Conservation (phyloP, 139 green algal genomes). For the Chlamydomonas sp. region DNA sequence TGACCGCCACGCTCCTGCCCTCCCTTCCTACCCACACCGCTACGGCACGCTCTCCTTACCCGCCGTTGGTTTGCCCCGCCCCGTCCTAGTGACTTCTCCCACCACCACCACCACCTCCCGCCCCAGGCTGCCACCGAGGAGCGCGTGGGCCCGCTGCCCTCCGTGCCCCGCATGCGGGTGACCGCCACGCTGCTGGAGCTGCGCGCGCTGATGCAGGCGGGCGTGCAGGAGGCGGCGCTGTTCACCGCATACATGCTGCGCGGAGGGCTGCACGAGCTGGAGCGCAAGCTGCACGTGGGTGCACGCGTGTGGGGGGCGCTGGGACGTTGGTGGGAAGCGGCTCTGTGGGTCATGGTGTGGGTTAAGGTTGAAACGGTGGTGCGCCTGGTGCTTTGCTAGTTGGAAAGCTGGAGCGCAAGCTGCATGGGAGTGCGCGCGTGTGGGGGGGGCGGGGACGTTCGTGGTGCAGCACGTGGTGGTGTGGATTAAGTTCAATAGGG, state of each 20-base stretch:
- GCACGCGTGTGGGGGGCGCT: background rate
- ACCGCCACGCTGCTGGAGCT: background rate
- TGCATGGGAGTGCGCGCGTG: no score
- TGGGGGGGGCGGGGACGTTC: no score
- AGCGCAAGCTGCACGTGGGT: constrained; percentile 22
- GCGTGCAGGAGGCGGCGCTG: constrained; percentile 38
- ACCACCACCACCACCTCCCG: background rate
- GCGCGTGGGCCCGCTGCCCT: background rate
- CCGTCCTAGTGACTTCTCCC: background rate
- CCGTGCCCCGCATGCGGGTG: background rate
- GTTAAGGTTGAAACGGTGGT: no score
- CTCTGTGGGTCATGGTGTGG: no score
- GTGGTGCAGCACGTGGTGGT: no score
- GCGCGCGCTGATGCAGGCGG: constrained; percentile 19
- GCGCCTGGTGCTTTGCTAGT: no score
- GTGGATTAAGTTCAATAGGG: no score
- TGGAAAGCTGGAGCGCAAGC: no score
- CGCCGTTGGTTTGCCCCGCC: background rate
- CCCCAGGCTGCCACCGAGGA: constrained; percentile 10
- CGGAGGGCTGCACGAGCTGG: constrained; percentile 23
- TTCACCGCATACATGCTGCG: constrained; percentile 34
- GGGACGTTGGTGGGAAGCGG: no score
- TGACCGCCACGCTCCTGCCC: no score
- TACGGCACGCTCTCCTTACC: background rate
- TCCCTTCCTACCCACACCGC: no score